A percentile compares a stretch with the other conserved stretches of the same genome.
These are phyloP conservation scores for Trebouxiophyceae sp. DNA, from an alignment of 163 green algal species.

Conservation along the genomic window DNA sequence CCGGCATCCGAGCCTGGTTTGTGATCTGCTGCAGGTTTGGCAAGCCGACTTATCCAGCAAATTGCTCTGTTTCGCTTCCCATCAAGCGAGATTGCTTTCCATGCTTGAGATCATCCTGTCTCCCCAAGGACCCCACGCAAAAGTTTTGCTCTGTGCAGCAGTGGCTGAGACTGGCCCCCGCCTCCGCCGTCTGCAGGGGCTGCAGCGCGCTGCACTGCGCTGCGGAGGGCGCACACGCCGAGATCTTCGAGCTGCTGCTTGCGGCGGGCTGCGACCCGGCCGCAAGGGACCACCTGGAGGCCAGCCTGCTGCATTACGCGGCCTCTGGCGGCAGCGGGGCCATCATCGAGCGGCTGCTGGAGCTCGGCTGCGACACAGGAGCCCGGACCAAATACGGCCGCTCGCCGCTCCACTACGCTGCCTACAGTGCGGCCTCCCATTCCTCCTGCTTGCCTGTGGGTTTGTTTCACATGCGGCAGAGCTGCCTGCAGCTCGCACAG, in stretches of 20 bases:
- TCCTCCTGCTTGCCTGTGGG: too few relatives aligned
- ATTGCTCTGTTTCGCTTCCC: too few relatives aligned
- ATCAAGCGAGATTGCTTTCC: too few relatives aligned
- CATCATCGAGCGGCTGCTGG: slow-evolving; percentile 20
- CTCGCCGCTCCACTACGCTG: slow-evolving; percentile 22
- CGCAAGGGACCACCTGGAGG: slow-evolving; percentile 14
- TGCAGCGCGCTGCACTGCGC: slow-evolving; percentile 47
- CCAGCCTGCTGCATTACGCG: slow-evolving; percentile 24
- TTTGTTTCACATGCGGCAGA: too few relatives aligned
- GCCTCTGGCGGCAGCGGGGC: slow-evolving; percentile 17
- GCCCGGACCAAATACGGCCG: slow-evolving; percentile 13
- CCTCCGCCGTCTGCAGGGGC: slow-evolving; percentile 8
- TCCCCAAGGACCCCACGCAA: too few relatives aligned
- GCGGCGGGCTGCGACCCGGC: slow-evolving; percentile 10
- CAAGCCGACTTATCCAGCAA: too few relatives aligned
- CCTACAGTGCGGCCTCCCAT: slow-evolving; percentile 14
- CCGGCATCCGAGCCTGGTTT: too few relatives aligned
- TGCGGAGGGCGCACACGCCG: slow-evolving; percentile 37
- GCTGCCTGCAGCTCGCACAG: too few relatives aligned
- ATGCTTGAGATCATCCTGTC: too few relatives aligned
- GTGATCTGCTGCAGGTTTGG: too few relatives aligned
- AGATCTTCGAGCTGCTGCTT: slow-evolving; percentile 23
- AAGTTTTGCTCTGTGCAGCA: too few relatives aligned
- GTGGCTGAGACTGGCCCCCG: too few relatives aligned
- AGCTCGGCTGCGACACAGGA: slow-evolving; percentile 10